phyloP scores from a whole-genome alignment of 805 yeast species.

The Suhomyces xylopsoci region DNA sequence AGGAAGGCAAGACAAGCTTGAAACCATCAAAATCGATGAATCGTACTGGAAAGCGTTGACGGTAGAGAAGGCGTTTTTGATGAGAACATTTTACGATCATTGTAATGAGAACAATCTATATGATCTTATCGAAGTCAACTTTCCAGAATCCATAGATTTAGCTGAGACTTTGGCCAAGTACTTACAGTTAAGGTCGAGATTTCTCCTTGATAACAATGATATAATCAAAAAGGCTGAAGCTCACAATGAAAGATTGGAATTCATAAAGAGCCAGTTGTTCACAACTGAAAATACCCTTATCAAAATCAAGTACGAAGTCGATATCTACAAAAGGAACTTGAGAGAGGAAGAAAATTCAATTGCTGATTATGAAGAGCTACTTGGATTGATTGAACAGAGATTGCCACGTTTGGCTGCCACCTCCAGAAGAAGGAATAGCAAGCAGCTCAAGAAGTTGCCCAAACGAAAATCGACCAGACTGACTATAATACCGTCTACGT shows the following conservation, averaged over 20 bases:
- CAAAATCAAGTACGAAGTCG: constrained; percentile 19
- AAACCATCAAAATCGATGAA: constrained; percentile 57
- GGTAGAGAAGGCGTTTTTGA: constrained; percentile 70
- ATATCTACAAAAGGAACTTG: constrained; percentile 9
- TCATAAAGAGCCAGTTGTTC: constrained; percentile 15
- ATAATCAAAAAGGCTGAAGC: constrained; percentile 18
- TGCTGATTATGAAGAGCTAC: constrained; percentile 13
- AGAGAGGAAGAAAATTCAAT: constrained; percentile 7
- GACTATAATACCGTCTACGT: not conserved
- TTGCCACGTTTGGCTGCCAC: constrained; percentile 10
- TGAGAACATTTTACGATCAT: constrained; percentile 62
- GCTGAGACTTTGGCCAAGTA: constrained; percentile 59
- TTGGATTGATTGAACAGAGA: constrained; percentile 12
- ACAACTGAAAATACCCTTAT: constrained; percentile 15
- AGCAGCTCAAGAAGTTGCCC: not conserved
- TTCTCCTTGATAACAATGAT: constrained; percentile 20
- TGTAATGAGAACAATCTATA: constrained; percentile 53
- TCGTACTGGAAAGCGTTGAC: constrained; percentile 68
- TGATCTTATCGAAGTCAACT: constrained; percentile 60
- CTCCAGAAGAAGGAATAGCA: not conserved
- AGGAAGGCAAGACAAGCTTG: constrained; percentile 58
- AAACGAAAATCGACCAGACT: constrained; percentile 13
- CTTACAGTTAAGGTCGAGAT: constrained; percentile 43
- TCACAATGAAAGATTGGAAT: constrained; percentile 13
- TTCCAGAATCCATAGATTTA: constrained; percentile 76